A percentile compares a stretch with the other conserved stretches of the same genome.
phyloP scores from a whole-genome alignment of 1,284 basidiomycete genomes.

The Pulchroboletus neoregius region DNA sequence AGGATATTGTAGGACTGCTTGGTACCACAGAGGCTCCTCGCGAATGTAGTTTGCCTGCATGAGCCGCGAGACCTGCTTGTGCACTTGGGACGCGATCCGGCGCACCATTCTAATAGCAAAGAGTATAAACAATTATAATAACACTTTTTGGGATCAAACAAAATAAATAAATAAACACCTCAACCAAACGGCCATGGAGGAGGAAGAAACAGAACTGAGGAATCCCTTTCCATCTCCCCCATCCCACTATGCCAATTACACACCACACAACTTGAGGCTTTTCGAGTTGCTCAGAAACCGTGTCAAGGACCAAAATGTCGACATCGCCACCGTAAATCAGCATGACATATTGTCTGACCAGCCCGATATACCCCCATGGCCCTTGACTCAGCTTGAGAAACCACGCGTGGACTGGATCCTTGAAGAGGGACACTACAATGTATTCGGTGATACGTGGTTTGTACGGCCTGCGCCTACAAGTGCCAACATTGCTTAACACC shows the following conservation, averaged over 20 bases:
- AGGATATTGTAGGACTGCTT: constrained; percentile 83
- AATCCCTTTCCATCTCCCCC: constrained; percentile 82
- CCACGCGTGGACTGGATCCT: constrained; percentile 79
- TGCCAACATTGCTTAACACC: constrained; percentile 13
- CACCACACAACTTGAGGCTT: constrained; percentile 62
- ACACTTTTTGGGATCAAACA: too few relatives aligned
- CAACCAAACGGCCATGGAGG: constrained; percentile 37
- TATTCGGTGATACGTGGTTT: constrained; percentile 80
- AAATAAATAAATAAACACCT: not conserved
- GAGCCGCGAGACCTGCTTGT: constrained; percentile 83
- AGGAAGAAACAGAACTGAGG: constrained; percentile 66
- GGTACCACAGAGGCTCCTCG: constrained; percentile 79
- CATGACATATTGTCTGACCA: constrained; percentile 61
- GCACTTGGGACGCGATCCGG: constrained; percentile 83
- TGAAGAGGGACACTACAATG: constrained; percentile 66
- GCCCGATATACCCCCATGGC: constrained; percentile 67
- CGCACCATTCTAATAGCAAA: constrained; percentile 60
- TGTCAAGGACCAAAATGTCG: constrained; percentile 33
- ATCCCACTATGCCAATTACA: constrained; percentile 70
- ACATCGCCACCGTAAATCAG: constrained; percentile 47
- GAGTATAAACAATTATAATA: too few relatives aligned
- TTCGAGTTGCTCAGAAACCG: constrained; percentile 58
- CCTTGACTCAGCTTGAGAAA: constrained; percentile 67
- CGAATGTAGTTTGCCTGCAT: constrained; percentile 68
- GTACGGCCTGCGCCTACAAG: constrained; percentile 40